These are phyloP conservation scores for Plenodomus tracheiphilus DNA, from an alignment of 2,329 filamentous ascomycete genomes.

Conservation along the genomic window DNA sequence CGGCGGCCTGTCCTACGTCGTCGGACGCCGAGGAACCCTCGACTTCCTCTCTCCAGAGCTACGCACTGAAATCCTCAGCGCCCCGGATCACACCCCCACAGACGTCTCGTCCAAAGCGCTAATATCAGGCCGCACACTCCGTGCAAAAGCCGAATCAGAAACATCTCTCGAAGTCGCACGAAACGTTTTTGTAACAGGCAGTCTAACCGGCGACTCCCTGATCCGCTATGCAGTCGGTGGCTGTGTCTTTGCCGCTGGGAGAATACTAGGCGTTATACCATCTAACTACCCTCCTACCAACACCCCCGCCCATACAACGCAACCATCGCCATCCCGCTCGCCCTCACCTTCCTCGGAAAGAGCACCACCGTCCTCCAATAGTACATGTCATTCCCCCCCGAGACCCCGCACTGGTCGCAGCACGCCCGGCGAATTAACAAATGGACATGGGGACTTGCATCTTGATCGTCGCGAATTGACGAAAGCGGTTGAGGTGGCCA, in stretches of 20 bases:
- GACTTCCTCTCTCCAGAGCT: constrained; percentile 55
- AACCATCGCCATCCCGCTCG: constrained; percentile 24
- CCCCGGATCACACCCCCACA: constrained; percentile 3
- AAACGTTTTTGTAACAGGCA: constrained; percentile 61
- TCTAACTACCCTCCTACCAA: constrained; percentile 16
- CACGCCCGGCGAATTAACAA: constrained; percentile 31
- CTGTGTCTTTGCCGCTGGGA: constrained; percentile 60
- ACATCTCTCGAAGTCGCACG: constrained; percentile 56
- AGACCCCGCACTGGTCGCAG: constrained; percentile 8
- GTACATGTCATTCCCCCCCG: constrained; percentile 7
- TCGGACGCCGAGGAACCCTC: constrained; percentile 60
- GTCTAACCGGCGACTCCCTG: constrained; percentile 63
- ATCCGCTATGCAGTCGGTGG: constrained; percentile 63
- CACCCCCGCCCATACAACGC: constrained; percentile 17
- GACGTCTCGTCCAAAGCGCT: constrained; percentile 14
- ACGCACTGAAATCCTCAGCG: constrained; percentile 51
- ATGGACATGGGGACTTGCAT: constrained; percentile 46
- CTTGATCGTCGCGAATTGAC: constrained; percentile 40
- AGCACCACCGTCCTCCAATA: constrained; percentile 6
- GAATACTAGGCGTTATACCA: constrained; percentile 44
- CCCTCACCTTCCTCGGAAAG: not conserved
- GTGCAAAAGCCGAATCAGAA: constrained; percentile 52
- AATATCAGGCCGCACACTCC: constrained; percentile 58
- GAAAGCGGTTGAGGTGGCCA: constrained; percentile 32
- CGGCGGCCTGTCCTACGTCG: constrained; percentile 57